phyloP scores from a whole-genome alignment of 495 filamentous ascomycete species.

The Neurospora tetraspora region DNA sequence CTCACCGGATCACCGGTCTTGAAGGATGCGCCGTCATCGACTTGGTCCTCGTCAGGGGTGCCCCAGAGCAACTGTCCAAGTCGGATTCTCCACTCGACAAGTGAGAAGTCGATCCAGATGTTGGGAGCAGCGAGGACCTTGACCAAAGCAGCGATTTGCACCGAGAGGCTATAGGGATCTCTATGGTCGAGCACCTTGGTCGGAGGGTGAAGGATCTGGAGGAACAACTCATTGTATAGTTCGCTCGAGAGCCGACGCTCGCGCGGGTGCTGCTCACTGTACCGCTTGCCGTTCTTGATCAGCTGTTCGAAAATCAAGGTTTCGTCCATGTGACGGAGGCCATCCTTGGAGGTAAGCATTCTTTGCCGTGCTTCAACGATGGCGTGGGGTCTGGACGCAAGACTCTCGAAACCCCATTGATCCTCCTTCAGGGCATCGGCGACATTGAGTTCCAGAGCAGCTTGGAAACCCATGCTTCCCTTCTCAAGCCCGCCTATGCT shows the following conservation, averaged over 20 bases:
- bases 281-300: conserved; percentile 36
- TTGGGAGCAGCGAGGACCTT: conserved; percentile 44
- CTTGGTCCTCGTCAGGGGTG: conserved; percentile 40
- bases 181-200: conserved; percentile 45
- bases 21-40: conserved; percentile 34
- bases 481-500: conserved; percentile 62
- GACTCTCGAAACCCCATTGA: conserved; percentile 37
- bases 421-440: conserved; percentile 50
- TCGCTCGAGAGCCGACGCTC: conserved; percentile 32
- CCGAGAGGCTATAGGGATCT: conserved; percentile 48
- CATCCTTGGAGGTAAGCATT: conserved; percentile 39
- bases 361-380: conserved; percentile 39
- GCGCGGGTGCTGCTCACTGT: conserved; percentile 28
- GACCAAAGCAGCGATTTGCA: conserved; percentile 49
- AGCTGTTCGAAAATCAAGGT: conserved; percentile 41
- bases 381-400: conserved; percentile 29
- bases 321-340: conserved; percentile 43
- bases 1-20: conserved; percentile 29
- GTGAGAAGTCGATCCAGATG: conserved; percentile 69
- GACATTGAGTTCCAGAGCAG: conserved; percentile 58
- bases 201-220: conserved; percentile 46
- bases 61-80: conserved; percentile 80
- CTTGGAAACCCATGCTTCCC: conserved; percentile 64
- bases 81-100: conserved; percentile 69
- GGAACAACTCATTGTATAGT: conserved; percentile 52